Base-by-base conservation (phyloP, 2,329 filamentous ascomycete genomes). In the Arthroderma uncinatum region DNA sequence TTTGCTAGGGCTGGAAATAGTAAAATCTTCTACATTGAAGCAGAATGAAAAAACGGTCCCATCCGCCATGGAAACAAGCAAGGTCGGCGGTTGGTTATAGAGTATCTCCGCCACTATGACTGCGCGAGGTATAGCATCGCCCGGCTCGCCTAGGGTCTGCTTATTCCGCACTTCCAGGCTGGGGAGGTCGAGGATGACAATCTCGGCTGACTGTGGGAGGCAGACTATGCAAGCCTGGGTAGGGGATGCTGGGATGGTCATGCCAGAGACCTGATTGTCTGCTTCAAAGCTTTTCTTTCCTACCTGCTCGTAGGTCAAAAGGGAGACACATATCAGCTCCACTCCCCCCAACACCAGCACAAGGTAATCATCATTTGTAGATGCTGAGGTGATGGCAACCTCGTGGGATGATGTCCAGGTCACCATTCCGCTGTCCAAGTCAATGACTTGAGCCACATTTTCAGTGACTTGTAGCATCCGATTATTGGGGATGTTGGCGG, bases 1-100 rank as follows among this genome's bases (percentile, higher is more conserved):
- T 64, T 84, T 90, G 68, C 91, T 95, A 61, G 85, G 83, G 0
- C 82, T 79, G 0, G 83, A 85, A 2, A 97, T 74, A 0, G 80
- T 74, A 59, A 81, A 81, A n/a, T 81, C 79, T 0, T 72, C 64
- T 0, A 75, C 71, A 33, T 87, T 81, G 36, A 95, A 79, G 33
- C 83, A 81, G 67, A 91, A 97, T 0, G 87, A 93, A 54, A 95
- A 80, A 0, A 98, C 87, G 60, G 87, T 89, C 2, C 93, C 93
- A 70, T 97, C 92, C 52, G 94, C 89, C 80, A 96, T 87, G 10
- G 92, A 87, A 33, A 95, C 80, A 60, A 98, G 87, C 0, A 98
- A 77, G 0, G 87, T 95, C 0, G 89, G 86, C 5, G 78, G 76
- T 12, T 85, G 84, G 47, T 78, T 71, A 10, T 72, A 68, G 33